Evolutionary conservation across 768 basidiomycete genomes (phyloP).

Genomic region (Pisolithus microcarpus): DNA sequence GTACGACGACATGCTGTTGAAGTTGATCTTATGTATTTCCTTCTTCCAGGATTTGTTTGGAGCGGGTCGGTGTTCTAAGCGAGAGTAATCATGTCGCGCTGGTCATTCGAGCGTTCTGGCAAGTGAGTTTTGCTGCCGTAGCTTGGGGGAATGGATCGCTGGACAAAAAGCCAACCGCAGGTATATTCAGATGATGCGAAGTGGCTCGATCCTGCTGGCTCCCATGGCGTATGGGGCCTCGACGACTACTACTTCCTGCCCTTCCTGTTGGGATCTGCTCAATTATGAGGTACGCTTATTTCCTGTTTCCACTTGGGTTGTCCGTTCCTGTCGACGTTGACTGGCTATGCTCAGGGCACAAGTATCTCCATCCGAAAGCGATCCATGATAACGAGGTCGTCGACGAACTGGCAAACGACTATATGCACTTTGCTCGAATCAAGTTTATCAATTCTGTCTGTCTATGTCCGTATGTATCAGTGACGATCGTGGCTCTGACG

Average conservation of each 20-base stretch:
- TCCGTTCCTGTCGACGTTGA: no score
- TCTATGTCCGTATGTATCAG: not conserved
- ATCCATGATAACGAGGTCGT: no score
- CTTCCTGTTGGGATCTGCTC: no score
- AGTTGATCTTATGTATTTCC: no score
- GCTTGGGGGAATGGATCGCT: not conserved
- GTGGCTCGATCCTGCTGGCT: constrained; percentile 98
- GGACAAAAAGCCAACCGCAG: constrained; percentile 18
- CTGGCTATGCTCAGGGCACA: no score
- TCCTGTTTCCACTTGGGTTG: no score
- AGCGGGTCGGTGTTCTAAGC: constrained; percentile 56
- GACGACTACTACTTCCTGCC: no score
- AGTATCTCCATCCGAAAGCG: no score
- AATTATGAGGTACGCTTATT: no score
- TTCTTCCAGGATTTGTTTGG: no score
- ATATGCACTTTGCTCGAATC: constrained; percentile 97
- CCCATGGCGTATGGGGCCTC: constrained; percentile 97
- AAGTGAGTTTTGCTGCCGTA: constrained; percentile 32
- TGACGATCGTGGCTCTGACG: not conserved
- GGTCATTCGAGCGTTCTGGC: constrained; percentile 86
- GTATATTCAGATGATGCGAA: constrained; percentile 76
- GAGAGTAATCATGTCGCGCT: constrained; percentile 66
- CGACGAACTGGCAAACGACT: constrained; percentile 85
- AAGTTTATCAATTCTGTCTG: constrained; percentile 87
- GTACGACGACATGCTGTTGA: no score